Evolutionary conservation across 2,329 filamentous ascomycete species (phyloP), one percentile per base, ranked within the genome.

Genomic region (Mycogone perniciosa): DNA sequence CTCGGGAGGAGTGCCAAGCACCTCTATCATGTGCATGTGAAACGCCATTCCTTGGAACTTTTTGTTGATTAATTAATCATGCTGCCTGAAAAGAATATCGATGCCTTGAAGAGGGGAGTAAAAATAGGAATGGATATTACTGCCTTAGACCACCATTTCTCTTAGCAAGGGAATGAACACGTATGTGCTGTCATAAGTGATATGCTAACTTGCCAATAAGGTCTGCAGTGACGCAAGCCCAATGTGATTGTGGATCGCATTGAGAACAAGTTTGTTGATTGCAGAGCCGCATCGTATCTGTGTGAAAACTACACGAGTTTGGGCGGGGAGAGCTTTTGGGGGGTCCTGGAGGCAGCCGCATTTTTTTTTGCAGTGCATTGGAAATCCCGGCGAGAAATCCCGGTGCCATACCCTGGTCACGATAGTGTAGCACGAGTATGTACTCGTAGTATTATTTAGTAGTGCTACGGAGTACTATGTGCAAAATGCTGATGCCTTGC

Each of bases 401-500:
- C 20, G 20, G 20, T 20, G 20, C 20, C 20, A 20, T 47, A 41
- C 34, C 29, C 35, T 33, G 45, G 45, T 10, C 45, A 47, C 41
- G 35, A 35, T 11, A 27, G 8, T 4, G 33, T 6, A 31, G 41
- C 11, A 29, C 20, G 41, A 27, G 41, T 38, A 6, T 5, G 4
- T 13, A 38, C 6, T n/a, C n/a, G n/a, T n/a, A n/a, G 35, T 38
- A 6, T 1, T 38, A 38, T 13, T 38, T 20, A 2, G 35, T 38
- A 38, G 11, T n/a, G n/a, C n/a, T n/a, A n/a, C n/a, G n/a, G n/a
- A n/a, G n/a, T 26, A 29, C 8, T 31, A 3, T 30, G 42, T 34
- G 34, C n/a, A 9, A 39, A 52, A 52, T 52, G 35, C 42, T 44
- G 50, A 27, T 52, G 50, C 50, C 50, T 52, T 52, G 34, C 11